Conservation (phyloP, 2,329 filamentous ascomycete species). For the Fusarium sp. region DNA sequence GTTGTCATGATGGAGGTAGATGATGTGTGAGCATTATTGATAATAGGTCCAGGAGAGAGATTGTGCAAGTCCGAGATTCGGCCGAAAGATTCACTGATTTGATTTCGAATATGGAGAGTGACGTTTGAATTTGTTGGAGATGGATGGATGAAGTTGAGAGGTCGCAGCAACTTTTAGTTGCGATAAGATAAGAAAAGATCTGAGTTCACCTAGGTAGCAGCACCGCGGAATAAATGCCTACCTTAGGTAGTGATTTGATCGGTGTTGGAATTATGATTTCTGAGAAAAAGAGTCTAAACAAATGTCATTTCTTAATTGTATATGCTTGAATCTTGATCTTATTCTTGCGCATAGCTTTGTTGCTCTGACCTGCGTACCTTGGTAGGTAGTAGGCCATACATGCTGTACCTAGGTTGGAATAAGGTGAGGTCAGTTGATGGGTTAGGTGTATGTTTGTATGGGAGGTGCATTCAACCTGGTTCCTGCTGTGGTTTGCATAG, state of each 20-base stretch:
- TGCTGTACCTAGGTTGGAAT: neutral
- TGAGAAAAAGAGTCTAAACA: neutral
- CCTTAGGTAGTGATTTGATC: neutral
- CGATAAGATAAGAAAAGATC: conserved; percentile 23
- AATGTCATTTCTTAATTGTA: neutral
- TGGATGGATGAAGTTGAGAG: neutral
- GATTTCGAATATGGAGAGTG: conserved; percentile 12
- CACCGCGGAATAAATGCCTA: neutral
- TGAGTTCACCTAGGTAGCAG: neutral
- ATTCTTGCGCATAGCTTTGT: neutral
- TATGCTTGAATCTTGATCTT: neutral
- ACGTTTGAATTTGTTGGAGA: conserved; percentile 14
- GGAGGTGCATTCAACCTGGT: neutral
- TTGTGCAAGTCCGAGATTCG: conserved; percentile 13
- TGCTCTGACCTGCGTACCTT: too few species aligned
- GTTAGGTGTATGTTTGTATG: conserved; percentile 7
- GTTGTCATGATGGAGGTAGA: conserved; percentile 18
- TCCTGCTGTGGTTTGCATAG: neutral
- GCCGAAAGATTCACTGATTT: neutral
- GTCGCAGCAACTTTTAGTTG: conserved; percentile 8
- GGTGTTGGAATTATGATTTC: neutral
- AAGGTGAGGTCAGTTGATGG: conserved; percentile 3
- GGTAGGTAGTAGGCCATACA: neutral
- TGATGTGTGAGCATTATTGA: conserved; percentile 7
- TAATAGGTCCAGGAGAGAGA: neutral